Percentiles rank a stretch among this genome's conserved stretches.
Conservation (phyloP, 768 basidiomycete genomes). For the Tulasnella sp. region DNA sequence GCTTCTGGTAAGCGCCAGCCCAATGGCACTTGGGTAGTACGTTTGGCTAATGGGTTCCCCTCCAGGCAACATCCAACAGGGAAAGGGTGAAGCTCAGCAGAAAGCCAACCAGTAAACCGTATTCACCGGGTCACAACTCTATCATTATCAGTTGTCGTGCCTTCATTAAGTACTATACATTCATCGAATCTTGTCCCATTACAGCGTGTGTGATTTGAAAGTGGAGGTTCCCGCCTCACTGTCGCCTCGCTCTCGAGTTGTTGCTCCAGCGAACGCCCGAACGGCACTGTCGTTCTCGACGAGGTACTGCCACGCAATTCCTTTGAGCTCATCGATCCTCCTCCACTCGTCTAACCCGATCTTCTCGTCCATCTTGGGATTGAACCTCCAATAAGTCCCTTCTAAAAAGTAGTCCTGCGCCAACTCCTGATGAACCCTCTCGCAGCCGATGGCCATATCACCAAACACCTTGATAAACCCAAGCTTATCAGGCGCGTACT, state of each 20-base stretch:
- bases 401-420: neutral
- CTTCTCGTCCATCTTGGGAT: neutral
- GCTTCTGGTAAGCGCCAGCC: slow-evolving; percentile 32
- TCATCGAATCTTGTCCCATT: neutral
- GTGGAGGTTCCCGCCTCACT: neutral
- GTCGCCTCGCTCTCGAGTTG: neutral
- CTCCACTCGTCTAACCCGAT: slow-evolving; percentile 6
- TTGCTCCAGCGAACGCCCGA: neutral
- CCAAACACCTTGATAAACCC: neutral
- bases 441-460: slow-evolving; percentile 3
- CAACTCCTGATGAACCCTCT: slow-evolving; percentile 7
- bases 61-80: slow-evolving; percentile 13
- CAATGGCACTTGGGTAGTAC: neutral
- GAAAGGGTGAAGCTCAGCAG: slow-evolving; percentile 12
- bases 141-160: neutral
- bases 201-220: neutral
- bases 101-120: neutral
- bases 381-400: slow-evolving; percentile 3
- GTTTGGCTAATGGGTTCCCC: neutral
- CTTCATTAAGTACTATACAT: neutral
- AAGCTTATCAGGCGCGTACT: neutral
- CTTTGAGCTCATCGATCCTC: slow-evolving; percentile 7
- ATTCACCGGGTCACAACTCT: neutral
- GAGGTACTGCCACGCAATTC: slow-evolving; percentile 4
- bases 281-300: neutral